Conservation (phyloP, 495 filamentous ascomycete genomes). For the Symbiotaphrina buchneri region DNA sequence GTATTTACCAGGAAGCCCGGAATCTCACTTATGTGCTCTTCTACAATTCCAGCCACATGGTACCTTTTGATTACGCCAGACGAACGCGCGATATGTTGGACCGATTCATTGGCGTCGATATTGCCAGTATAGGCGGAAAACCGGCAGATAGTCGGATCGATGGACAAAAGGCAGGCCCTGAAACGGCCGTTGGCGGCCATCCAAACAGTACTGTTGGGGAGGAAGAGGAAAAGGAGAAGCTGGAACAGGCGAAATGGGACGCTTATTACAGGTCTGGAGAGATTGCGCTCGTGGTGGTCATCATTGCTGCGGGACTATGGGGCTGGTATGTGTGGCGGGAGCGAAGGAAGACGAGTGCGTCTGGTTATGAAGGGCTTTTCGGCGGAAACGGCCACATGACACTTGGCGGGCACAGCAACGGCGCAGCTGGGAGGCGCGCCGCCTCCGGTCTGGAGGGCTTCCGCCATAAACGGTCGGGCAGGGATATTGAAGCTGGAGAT, state of each 20-base stretch:
- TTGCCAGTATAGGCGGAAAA: slow-evolving; percentile 65
- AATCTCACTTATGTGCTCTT: slow-evolving; percentile 92
- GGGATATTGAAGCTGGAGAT: slow-evolving; percentile 59
- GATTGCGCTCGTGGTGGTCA: slow-evolving; percentile 67
- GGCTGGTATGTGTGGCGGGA: slow-evolving; percentile 73
- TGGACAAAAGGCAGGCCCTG: slow-evolving; percentile 66
- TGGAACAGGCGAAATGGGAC: slow-evolving; percentile 73
- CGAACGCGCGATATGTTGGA: slow-evolving; percentile 91
- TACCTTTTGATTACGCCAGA: slow-evolving; percentile 78
- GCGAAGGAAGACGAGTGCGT: slow-evolving; percentile 28
- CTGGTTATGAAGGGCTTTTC: slow-evolving; percentile 23
- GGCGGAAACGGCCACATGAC: slow-evolving; percentile 8
- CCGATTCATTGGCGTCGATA: slow-evolving; percentile 86
- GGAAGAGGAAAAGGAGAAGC: slow-evolving; percentile 47
- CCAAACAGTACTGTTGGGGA: slow-evolving; percentile 56
- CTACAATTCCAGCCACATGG: slow-evolving; percentile 94
- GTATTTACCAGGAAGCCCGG: slow-evolving; percentile 80
- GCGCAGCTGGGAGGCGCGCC: slow-evolving; percentile 6
- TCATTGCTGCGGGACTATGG: slow-evolving; percentile 55
- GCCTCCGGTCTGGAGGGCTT: slow-evolving; percentile 20
- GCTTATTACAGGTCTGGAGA: slow-evolving; percentile 87
- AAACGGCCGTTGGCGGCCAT: slow-evolving; percentile 75
- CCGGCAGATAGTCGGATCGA: slow-evolving; percentile 76
- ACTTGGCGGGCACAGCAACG: slow-evolving; percentile 8
- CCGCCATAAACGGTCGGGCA: slow-evolving; percentile 18